A percentile compares a stretch with the other conserved stretches of the same genome.
Conservation (phyloP, 1,284 basidiomycete species). For the Neonothopanus nambi region DNA sequence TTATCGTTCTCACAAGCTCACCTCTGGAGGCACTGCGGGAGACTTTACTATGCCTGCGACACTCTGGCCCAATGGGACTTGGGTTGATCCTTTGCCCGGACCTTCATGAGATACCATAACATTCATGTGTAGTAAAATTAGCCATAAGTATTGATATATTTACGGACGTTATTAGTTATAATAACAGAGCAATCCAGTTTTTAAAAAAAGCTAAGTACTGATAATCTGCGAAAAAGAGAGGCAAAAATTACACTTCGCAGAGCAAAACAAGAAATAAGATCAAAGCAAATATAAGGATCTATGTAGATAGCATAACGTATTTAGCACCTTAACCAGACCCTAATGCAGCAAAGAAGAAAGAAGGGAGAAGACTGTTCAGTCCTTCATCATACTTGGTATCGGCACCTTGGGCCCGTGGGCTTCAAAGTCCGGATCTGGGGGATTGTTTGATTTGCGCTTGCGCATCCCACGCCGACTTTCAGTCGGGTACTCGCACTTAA, state of each 20-base stretch:
- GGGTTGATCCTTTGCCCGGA: slow-evolving; percentile 71
- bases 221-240: no score
- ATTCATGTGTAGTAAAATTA: not conserved
- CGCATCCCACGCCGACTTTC: slow-evolving; percentile 24
- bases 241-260: no score
- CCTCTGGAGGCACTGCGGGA: slow-evolving; percentile 51
- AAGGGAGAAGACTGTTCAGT: no score
- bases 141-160: not conserved
- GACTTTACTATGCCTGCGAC: slow-evolving; percentile 85
- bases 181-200: no score
- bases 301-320: no score
- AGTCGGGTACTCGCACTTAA: slow-evolving; percentile 21
- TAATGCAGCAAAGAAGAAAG: no score
- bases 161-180: not conserved
- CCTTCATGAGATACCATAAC: slow-evolving; percentile 39
- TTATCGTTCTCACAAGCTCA: slow-evolving; percentile 45
- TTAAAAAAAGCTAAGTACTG: no score
- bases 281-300: not conserved
- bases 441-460: slow-evolving; percentile 16
- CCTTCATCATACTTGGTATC: not conserved
- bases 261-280: not conserved
- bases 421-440: not conserved
- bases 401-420: slow-evolving; percentile 1
- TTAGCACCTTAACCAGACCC: no score
- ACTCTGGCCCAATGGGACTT: slow-evolving; percentile 80